Percentiles rank a stretch among this genome's conserved stretches.
Evolutionary conservation across 1,284 basidiomycete genomes (phyloP).

Genomic region (Vanrija sp.): DNA sequence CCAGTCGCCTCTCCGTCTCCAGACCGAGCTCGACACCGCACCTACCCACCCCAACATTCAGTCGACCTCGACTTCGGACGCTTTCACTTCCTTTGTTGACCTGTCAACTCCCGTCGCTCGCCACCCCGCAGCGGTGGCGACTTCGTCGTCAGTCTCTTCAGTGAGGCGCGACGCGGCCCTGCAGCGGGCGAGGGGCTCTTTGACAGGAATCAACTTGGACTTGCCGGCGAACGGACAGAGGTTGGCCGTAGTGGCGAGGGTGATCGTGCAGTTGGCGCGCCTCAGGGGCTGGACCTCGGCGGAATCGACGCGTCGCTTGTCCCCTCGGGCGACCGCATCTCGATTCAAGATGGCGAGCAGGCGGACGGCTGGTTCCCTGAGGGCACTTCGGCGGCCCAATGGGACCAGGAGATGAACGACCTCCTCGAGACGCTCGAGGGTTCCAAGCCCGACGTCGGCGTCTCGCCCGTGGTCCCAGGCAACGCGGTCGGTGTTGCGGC

Average conservation of each 20-base stretch:
- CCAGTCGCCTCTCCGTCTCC: conserved; percentile 15
- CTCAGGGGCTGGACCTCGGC: conserved; percentile 33
- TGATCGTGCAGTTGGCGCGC: conserved; percentile 39
- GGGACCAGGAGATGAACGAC: conserved; percentile 26
- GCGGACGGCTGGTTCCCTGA: conserved; percentile 18
- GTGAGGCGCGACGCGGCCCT: conserved; percentile 35
- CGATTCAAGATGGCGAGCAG: conserved; percentile 8
- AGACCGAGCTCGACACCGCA: conserved; percentile 15
- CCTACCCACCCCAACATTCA: conserved; percentile 1
- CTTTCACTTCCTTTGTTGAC: conserved; percentile 17
- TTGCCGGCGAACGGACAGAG: conserved; percentile 25
- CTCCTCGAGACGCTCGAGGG: conserved; percentile 24
- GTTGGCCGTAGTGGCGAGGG: conserved; percentile 33
- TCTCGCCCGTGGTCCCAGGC: conserved; percentile 8
- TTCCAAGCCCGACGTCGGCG: conserved; percentile 6
- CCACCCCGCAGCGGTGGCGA: conserved; percentile 49
- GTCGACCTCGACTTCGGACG: conserved; percentile 8
- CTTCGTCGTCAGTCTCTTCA: conserved; percentile 22
- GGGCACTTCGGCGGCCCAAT: conserved; percentile 18
- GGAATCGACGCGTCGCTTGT: conserved; percentile 7
- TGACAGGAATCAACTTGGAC: conserved; percentile 26
- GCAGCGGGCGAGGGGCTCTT: conserved; percentile 47
- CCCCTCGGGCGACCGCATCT: conserved; percentile 3
- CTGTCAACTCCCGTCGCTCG: conserved; percentile 40
- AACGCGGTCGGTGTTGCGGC: conserved; percentile 4